Evolutionary conservation across 805 yeast genomes (phyloP).

Genomic region (Metschnikowia colocasiae): DNA sequence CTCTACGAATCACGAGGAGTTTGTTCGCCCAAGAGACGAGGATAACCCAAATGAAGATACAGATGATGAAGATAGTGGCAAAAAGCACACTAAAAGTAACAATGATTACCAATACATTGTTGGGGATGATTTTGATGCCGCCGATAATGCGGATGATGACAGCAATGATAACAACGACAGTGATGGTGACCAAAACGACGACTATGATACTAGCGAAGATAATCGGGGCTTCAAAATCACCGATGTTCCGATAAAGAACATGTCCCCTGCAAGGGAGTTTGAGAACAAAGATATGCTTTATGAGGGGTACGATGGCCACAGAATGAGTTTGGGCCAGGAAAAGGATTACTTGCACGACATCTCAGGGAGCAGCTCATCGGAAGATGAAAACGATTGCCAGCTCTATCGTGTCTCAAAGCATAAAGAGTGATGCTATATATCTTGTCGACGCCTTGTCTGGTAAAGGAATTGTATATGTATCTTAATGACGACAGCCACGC

Average conservation of each 20-base stretch:
- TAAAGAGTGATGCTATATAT: slow-evolving; percentile 17
- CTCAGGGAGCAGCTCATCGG: slow-evolving; percentile 45
- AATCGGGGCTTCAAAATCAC: slow-evolving; percentile 11
- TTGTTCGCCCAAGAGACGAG: slow-evolving; percentile 22
- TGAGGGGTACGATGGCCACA: slow-evolving; percentile 27
- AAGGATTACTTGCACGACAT: slow-evolving; percentile 35
- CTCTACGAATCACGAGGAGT: slow-evolving; percentile 31
- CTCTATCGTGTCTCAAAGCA: slow-evolving; percentile 43
- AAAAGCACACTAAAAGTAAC: background rate
- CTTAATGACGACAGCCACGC: slow-evolving; percentile 2
- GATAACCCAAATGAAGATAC: slow-evolving; percentile 3
- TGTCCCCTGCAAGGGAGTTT: slow-evolving; percentile 28
- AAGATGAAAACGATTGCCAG: slow-evolving; percentile 33
- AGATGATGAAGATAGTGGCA: background rate
- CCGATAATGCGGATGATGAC: slow-evolving; percentile 5
- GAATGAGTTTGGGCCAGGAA: slow-evolving; percentile 19
- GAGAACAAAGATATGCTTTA: slow-evolving; percentile 19
- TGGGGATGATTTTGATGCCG: slow-evolving; percentile 1
- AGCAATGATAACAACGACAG: slow-evolving; percentile 13
- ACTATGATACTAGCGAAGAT: slow-evolving; percentile 16
- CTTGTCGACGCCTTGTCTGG: background rate
- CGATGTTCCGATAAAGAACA: slow-evolving; percentile 25
- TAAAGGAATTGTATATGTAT: background rate
- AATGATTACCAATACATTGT: slow-evolving; percentile 6
- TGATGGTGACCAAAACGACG: slow-evolving; percentile 22